phyloP scores from a whole-genome alignment of 495 filamentous ascomycete genomes.

The Lichenothelia convexa region DNA sequence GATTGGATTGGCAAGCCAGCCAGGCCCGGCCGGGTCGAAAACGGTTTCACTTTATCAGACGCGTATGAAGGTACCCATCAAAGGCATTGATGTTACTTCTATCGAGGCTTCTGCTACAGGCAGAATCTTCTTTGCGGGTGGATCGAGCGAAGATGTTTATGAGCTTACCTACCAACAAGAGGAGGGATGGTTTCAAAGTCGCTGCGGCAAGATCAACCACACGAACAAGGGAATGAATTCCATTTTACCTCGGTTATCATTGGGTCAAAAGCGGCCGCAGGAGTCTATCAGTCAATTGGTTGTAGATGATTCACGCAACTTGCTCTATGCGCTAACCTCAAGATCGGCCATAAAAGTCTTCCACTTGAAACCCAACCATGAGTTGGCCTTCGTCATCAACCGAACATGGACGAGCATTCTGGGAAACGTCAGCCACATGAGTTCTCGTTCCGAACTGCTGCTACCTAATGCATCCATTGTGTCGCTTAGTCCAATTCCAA shows the following conservation, averaged over 20 bases:
- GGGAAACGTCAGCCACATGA: constrained; percentile 62
- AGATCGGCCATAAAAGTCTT: constrained; percentile 72
- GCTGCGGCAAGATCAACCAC: constrained; percentile 70
- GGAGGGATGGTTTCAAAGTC: constrained; percentile 82
- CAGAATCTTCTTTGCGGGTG: constrained; percentile 82
- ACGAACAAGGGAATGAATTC: constrained; percentile 56
- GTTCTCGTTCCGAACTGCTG: constrained; percentile 47
- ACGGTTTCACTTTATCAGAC: constrained; percentile 67
- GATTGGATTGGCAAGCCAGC: constrained; percentile 53
- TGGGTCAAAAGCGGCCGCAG: constrained; percentile 27
- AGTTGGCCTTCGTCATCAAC: constrained; percentile 36
- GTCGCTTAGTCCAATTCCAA: constrained; percentile 66
- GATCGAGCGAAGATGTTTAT: constrained; percentile 57
- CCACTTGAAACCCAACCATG: constrained; percentile 43
- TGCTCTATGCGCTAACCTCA: constrained; percentile 81
- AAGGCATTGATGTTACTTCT: constrained; percentile 50
- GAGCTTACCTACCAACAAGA: constrained; percentile 93
- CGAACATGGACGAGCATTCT: constrained; percentile 35
- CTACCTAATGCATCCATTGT: constrained; percentile 47
- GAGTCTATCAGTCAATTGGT: constrained; percentile 59
- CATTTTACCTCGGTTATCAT: constrained; percentile 39
- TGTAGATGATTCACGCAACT: constrained; percentile 68
- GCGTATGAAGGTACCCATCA: constrained; percentile 53
- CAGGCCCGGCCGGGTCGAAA: constrained; percentile 40
- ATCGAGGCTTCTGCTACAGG: constrained; percentile 65